These are phyloP conservation scores for Penicillium palitans DNA, from an alignment of 2,329 filamentous ascomycete genomes.

Conservation along the genomic window DNA sequence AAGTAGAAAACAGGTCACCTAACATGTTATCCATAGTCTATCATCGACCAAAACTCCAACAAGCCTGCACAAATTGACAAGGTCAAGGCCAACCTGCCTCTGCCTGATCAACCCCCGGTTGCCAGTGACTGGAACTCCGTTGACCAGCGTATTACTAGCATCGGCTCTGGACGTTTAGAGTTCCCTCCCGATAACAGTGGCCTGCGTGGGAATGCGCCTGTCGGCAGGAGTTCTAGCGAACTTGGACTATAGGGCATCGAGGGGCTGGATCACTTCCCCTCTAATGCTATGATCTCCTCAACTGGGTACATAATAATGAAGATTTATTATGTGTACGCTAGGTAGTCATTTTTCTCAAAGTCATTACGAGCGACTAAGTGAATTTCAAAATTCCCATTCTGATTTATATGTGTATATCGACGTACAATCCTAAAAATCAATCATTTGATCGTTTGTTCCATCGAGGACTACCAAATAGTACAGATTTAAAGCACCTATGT, in stretches of 20 bases:
- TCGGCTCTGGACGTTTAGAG: slow-evolving; percentile 62
- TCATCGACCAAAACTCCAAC: slow-evolving; percentile 44
- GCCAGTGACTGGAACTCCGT: slow-evolving; percentile 76
- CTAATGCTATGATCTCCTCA: slow-evolving; percentile 59
- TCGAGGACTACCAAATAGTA: neutral
- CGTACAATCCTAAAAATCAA: neutral
- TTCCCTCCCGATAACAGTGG: slow-evolving; percentile 53
- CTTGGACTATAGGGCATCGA: slow-evolving; percentile 66
- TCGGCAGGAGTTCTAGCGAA: slow-evolving; percentile 50
- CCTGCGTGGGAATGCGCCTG: slow-evolving; percentile 61
- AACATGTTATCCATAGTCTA: slow-evolving; percentile 29
- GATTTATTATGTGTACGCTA: slow-evolving; percentile 16
- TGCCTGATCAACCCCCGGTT: slow-evolving; percentile 74
- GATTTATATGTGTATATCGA: neutral
- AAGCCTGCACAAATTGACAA: slow-evolving; percentile 68
- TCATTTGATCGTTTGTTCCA: neutral
- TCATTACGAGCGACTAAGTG: slow-evolving; percentile 19
- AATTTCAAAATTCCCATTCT: neutral
- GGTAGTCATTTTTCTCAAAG: slow-evolving; percentile 20
- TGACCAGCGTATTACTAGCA: slow-evolving; percentile 68
- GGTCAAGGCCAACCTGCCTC: slow-evolving; percentile 70
- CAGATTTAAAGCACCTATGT: neutral
- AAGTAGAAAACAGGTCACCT: neutral
- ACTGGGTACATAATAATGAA: slow-evolving; percentile 27
- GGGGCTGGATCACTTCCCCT: slow-evolving; percentile 55